phyloP scores from a whole-genome alignment of 352 stramenopile genomes.

The Hyaloperonospora arabidopsidis region DNA sequence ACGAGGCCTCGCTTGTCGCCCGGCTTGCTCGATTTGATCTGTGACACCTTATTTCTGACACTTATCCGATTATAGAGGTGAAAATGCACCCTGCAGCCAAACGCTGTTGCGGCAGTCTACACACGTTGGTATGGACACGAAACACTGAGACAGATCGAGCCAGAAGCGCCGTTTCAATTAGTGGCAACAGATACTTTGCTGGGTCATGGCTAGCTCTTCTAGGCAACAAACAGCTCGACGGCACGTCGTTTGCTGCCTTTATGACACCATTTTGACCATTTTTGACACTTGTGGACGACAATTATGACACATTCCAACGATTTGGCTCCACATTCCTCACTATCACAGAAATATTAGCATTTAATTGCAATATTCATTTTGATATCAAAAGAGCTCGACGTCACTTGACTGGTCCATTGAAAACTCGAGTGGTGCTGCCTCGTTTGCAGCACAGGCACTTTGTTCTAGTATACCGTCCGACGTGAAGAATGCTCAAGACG shows the following conservation, averaged over 20 bases:
- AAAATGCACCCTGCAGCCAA: no score
- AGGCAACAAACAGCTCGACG: slow-evolving; percentile 24
- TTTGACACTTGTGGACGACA: slow-evolving; percentile 11
- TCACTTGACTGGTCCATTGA: slow-evolving; percentile 9
- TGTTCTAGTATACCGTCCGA: no score
- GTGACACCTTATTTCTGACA: no score
- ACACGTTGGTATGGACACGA: not conserved
- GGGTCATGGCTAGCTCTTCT: slow-evolving; percentile 17
- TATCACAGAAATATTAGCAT: slow-evolving; percentile 19
- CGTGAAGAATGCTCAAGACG: slow-evolving; percentile 21
- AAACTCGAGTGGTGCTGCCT: slow-evolving; percentile 26
- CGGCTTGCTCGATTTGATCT: no score
- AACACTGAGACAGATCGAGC: slow-evolving; percentile 9
- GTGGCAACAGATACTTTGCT: slow-evolving; percentile 35
- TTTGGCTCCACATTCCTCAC: slow-evolving; percentile 45
- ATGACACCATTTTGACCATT: slow-evolving; percentile 40
- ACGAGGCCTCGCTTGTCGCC: no score
- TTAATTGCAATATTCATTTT: slow-evolving; percentile 13
- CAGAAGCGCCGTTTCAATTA: slow-evolving; percentile 47
- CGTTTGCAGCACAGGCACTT: slow-evolving; percentile 23
- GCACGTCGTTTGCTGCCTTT: slow-evolving; percentile 17
- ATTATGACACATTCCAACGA: slow-evolving; percentile 16
- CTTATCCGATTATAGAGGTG: no score
- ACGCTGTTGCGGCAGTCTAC: slow-evolving; percentile 7
- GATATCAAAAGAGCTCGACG: not conserved